Evolutionary conservation across 169 alveolate genomes (phyloP).

Genomic region (Condylostoma magnum): DNA sequence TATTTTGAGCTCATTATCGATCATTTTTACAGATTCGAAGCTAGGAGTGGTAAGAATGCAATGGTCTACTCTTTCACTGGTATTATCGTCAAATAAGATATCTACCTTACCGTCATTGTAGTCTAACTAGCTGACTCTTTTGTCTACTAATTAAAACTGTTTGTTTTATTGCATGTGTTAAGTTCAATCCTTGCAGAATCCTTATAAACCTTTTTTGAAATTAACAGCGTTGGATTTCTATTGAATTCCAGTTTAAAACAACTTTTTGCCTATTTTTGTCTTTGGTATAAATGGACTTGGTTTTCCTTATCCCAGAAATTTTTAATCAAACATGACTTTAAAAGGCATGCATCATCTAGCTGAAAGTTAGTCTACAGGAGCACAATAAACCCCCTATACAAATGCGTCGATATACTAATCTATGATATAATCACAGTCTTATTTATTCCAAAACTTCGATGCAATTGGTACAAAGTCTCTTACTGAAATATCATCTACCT

Average conservation of each 20-base stretch:
- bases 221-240: conserved; percentile 6
- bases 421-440: conserved; percentile 5
- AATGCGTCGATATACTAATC: neutral
- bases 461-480: neutral
- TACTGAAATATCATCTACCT: conserved; percentile 1
- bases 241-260: neutral
- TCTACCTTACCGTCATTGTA: neutral
- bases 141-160: neutral
- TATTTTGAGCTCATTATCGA: neutral
- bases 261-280: neutral
- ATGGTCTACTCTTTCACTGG: neutral
- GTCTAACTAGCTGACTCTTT: neutral
- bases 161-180: neutral
- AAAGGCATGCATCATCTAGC: conserved; percentile 21
- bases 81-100: neutral
- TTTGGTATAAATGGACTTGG: neutral
- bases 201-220: neutral
- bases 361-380: neutral
- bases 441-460: neutral
- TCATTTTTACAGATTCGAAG: neutral
- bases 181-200: neutral
- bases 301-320: neutral
- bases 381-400: conserved; percentile 10
- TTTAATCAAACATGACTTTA: neutral
- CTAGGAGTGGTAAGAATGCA: conserved; percentile 1